A percentile compares a stretch with the other conserved stretches of the same genome.
Evolutionary conservation across 495 filamentous ascomycete species (phyloP).

Genomic region (Daldinia vernicosa): DNA sequence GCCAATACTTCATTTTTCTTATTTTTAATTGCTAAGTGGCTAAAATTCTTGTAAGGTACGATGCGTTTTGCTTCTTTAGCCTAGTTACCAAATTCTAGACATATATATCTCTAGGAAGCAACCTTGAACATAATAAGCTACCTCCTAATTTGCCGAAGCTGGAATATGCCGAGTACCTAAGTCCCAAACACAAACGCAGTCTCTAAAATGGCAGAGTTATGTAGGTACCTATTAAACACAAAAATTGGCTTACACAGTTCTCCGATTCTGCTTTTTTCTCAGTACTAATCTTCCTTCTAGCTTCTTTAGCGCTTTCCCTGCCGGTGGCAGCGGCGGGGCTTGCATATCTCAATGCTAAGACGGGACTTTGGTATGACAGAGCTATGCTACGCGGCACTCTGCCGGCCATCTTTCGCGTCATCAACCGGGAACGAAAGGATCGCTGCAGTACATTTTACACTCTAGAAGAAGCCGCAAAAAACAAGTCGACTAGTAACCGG

Average conservation of each 20-base stretch:
- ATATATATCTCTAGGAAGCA: not conserved
- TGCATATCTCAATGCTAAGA: slow-evolving; percentile 84
- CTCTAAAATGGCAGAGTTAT: not conserved
- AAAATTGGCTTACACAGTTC: not conserved
- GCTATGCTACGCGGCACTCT: slow-evolving; percentile 61
- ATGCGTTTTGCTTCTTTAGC: not conserved
- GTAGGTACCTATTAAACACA: not conserved
- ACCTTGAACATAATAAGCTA: not conserved
- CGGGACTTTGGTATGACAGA: slow-evolving; percentile 72
- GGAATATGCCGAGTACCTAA: slow-evolving; percentile 38
- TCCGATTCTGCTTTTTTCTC: not conserved
- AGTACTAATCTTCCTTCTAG: slow-evolving; percentile 26
- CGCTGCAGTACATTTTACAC: slow-evolving; percentile 79
- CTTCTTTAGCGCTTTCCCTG: slow-evolving; percentile 62
- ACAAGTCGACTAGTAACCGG: slow-evolving; percentile 62
- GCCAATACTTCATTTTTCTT: slow-evolving; percentile 1
- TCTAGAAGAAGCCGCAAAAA: slow-evolving; percentile 74
- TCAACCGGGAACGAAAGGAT: slow-evolving; percentile 62
- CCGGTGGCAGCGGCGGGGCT: slow-evolving; percentile 73
- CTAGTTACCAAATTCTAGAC: not conserved
- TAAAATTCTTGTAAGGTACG: slow-evolving; percentile 5
- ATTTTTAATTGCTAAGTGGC: slow-evolving; percentile 1
- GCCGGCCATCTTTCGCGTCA: slow-evolving; percentile 52
- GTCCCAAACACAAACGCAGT: slow-evolving; percentile 6
- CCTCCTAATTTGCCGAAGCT: not conserved